These are phyloP conservation scores for Sambucus nigra DNA, from an alignment of 129 eudicot genomes.

Conservation along the genomic window DNA sequence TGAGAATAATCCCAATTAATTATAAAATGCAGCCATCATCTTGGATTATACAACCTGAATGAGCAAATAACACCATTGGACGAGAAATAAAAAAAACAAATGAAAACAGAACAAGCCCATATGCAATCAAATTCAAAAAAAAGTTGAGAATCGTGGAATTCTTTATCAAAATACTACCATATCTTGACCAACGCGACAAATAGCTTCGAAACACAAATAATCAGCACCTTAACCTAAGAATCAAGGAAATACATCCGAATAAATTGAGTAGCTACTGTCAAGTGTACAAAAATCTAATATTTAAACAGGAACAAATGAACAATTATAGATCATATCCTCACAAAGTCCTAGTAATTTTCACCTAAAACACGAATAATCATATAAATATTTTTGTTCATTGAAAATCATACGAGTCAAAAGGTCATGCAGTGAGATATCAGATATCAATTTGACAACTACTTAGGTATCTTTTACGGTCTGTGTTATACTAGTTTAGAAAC, in stretches of 20 bases:
- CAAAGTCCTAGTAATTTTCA: too few species aligned
- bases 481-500: not conserved
- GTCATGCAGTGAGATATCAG: too few species aligned
- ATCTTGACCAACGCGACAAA: not conserved
- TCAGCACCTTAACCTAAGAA: too few species aligned
- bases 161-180: not conserved
- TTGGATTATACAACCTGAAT: conserved; percentile 5
- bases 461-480: not conserved
- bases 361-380: not conserved
- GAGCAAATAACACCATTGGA: not conserved
- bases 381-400: too few species aligned
- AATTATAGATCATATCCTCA: too few species aligned
- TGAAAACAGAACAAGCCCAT: not conserved
- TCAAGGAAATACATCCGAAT: too few species aligned
- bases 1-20: not conserved
- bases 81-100: not conserved
- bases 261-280: too few species aligned
- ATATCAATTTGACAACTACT: not conserved
- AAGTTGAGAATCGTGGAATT: not conserved
- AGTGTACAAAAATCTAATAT: too few species aligned
- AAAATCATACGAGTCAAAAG: too few species aligned
- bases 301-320: too few species aligned
- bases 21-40: not conserved
- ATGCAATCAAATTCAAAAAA: conserved; percentile 6
- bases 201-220: not conserved